A percentile compares a stretch with the other conserved stretches of the same genome.
These are phyloP conservation scores for Melanomma pulvis-pyrius DNA, from an alignment of 495 filamentous ascomycete species.

Conservation along the genomic window DNA sequence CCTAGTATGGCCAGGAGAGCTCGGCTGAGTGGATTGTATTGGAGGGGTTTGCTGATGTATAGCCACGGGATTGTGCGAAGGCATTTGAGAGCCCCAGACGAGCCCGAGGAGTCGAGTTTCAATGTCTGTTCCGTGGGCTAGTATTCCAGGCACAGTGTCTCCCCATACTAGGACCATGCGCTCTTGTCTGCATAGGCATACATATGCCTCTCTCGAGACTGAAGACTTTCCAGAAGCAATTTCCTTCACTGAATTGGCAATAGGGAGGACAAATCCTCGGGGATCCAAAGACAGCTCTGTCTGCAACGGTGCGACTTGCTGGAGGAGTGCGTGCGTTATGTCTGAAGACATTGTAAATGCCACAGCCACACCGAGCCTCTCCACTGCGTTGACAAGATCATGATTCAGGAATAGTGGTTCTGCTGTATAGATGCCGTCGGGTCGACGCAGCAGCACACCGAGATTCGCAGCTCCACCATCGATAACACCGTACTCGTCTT, in stretches of 20 bases:
- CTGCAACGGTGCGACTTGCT: constrained; percentile 44
- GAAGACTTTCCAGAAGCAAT: constrained; percentile 31
- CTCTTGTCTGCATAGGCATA: constrained; percentile 44
- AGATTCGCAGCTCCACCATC: constrained; percentile 29
- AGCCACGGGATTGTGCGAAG: constrained; percentile 17
- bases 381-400: constrained; percentile 37
- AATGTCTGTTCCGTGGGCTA: constrained; percentile 45
- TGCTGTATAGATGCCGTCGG: constrained; percentile 33
- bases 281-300: constrained; percentile 44
- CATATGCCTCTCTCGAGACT: constrained; percentile 41
- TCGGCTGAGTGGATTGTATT: constrained; percentile 12
- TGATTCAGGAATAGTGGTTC: constrained; percentile 36
- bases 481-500: constrained; percentile 34
- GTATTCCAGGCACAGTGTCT: constrained; percentile 45
- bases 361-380: constrained; percentile 39
- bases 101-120: constrained; percentile 43
- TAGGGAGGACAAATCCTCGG: constrained; percentile 41
- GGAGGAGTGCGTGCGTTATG: constrained; percentile 42
- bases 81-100: constrained; percentile 36
- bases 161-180: constrained; percentile 48
- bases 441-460: constrained; percentile 31
- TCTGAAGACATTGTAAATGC: constrained; percentile 50
- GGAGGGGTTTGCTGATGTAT: constrained; percentile 18
- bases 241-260: constrained; percentile 43
- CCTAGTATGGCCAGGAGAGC: constrained; percentile 18